phyloP scores from a whole-genome alignment of 2,329 filamentous ascomycete species.

The Scolecobasidium constrictum region DNA sequence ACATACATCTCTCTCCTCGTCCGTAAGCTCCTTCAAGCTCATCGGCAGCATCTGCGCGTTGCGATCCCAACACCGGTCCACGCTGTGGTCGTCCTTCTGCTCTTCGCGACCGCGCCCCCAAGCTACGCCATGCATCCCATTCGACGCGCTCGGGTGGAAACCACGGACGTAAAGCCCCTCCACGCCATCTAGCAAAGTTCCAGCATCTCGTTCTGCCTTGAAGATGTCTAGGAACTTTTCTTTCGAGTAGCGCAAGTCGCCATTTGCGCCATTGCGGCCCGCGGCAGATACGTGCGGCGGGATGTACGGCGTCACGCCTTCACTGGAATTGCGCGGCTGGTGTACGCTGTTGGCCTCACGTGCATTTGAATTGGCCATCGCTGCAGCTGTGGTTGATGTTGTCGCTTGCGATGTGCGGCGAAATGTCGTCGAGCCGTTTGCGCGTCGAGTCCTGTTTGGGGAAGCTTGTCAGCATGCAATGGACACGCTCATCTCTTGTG shows the following conservation, averaged over 20 bases:
- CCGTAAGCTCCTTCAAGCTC: conserved; percentile 59
- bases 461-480: neutral
- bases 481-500: neutral
- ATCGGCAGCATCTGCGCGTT: conserved; percentile 61
- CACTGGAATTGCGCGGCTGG: conserved; percentile 21
- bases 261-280: conserved; percentile 43
- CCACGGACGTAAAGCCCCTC: conserved; percentile 59
- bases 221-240: conserved; percentile 71
- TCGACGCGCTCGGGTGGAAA: conserved; percentile 68
- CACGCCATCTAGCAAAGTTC: conserved; percentile 47
- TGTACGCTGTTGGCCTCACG: conserved; percentile 18
- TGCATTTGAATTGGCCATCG: too few relatives aligned
- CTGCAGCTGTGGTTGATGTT: conserved; percentile 23
- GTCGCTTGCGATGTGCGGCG: conserved; percentile 49
- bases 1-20: conserved; percentile 53
- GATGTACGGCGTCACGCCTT: conserved; percentile 43
- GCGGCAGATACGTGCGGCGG: conserved; percentile 50
- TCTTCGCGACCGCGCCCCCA: conserved; percentile 72
- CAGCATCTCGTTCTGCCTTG: conserved; percentile 44
- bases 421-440: conserved; percentile 58
- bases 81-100: conserved; percentile 60
- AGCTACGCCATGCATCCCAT: conserved; percentile 44
- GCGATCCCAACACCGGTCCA: conserved; percentile 86
- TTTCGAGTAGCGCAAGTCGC: conserved; percentile 58
- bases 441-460: conserved; percentile 45